Percentiles rank a stretch among this genome's conserved stretches.
Conservation (phyloP, 352 stramenopile species). For the Phytophthora ohioensis region DNA sequence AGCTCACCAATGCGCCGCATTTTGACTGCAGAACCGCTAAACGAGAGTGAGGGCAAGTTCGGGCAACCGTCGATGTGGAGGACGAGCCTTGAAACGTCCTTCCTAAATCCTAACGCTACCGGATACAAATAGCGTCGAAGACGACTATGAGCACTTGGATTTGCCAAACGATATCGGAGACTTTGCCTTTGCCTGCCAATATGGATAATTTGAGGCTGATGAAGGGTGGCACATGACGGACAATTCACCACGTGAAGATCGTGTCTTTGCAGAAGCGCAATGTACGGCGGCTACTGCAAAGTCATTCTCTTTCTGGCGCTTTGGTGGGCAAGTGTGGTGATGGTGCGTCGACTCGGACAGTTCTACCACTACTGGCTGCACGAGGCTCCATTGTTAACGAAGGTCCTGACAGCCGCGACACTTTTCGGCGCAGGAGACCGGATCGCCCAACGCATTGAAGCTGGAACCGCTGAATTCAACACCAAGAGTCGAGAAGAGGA, state of each 20-base stretch:
- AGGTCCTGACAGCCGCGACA: slow-evolving; percentile 47
- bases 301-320: slow-evolving; percentile 12
- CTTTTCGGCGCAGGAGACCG: slow-evolving; percentile 56
- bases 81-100: slow-evolving; percentile 11
- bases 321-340: neutral
- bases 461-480: neutral
- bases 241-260: slow-evolving; percentile 13
- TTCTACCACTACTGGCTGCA: slow-evolving; percentile 53
- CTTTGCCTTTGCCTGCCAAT: neutral
- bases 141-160: too few species aligned
- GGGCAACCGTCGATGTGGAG: slow-evolving; percentile 1
- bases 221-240: neutral
- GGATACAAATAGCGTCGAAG: slow-evolving; percentile 7
- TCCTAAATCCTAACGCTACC: neutral
- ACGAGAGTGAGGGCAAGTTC: slow-evolving; percentile 5
- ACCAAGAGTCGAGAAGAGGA: slow-evolving; percentile 7
- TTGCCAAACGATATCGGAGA: neutral
- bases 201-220: too few species aligned
- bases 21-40: neutral
- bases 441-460: slow-evolving; percentile 44
- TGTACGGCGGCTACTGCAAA: neutral
- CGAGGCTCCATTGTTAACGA: slow-evolving; percentile 51
- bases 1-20: slow-evolving; percentile 41
- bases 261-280: slow-evolving; percentile 25
- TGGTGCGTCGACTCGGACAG: slow-evolving; percentile 28